Base-by-base conservation (phyloP, 345 rosid species). In the Boechera divaricarpa region DNA sequence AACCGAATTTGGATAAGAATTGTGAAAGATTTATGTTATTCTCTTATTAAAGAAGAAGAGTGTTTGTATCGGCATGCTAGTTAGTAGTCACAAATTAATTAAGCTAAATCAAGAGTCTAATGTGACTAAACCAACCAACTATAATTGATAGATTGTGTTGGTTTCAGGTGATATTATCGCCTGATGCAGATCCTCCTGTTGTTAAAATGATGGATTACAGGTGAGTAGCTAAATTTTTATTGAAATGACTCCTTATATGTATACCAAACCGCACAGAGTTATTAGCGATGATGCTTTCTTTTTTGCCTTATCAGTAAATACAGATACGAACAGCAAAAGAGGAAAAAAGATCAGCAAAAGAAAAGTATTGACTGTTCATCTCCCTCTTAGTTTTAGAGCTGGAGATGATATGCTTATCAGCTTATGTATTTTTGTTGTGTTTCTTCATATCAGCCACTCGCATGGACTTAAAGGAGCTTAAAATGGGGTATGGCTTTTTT, bases 111-210 rank as follows among this genome's bases (percentile, higher is more conserved):
- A 2, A 47, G 9, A 0, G 21, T 47, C 9, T n/a, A n/a, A 2
- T 47, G 21, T 47, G 6, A 47, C 9, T n/a, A 48, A 47, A n/a
- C 51, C 3, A n/a, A 47, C 52, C 52, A 47, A 47, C 52, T 47
- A 6, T 6, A n/a, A 6, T 6, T n/a, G 52, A 47, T 47, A n/a
- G 58, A 26, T 53, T 63, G 18, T 59, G 18, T 16, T 49, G 24
- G 54, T 67, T 73, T 76, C 83, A 95, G 99, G 96, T 95, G 68
- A 85, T 95, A 67, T 45, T 92, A 48, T 90, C 98, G 42, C 94
- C 98, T 11, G 96, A 95, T 78, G 95, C 97, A 6, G 96, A 95
- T 82, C 99, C 99, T 73, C 99, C 96, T 0, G 97, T 92, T 76
- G 85, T 92, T 78, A 87, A 86, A 86, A 92, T 89, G 82, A 92